Percentiles rank a stretch among this genome's conserved stretches.
Evolutionary conservation across 1,139 yeast species (phyloP).

Genomic region (Waltiozyma sp.): DNA sequence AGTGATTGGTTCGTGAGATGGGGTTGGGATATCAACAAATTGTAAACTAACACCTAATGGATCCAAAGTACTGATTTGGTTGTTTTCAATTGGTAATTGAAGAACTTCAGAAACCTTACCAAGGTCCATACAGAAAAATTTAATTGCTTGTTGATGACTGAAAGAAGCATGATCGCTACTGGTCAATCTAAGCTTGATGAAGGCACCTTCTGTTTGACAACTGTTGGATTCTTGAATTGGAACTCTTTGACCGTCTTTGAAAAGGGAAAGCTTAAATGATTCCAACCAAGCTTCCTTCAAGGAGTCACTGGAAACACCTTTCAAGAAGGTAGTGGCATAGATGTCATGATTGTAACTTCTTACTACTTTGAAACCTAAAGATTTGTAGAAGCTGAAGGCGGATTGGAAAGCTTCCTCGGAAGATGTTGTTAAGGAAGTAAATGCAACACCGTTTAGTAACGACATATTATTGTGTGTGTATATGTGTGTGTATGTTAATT

Average conservation of each 20-base stretch:
- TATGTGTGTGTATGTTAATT: neutral
- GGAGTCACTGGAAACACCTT: slow-evolving; percentile 56
- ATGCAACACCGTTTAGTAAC: slow-evolving; percentile 27
- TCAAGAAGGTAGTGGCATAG: slow-evolving; percentile 26
- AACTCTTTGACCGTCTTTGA: slow-evolving; percentile 33
- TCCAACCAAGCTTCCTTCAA: slow-evolving; percentile 63
- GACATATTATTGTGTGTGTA: slow-evolving; percentile 8
- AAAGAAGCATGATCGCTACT: slow-evolving; percentile 23
- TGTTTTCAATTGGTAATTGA: slow-evolving; percentile 5
- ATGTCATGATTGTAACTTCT: slow-evolving; percentile 44
- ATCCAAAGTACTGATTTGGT: slow-evolving; percentile 30
- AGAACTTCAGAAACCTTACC: slow-evolving; percentile 28
- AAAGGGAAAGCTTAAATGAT: slow-evolving; percentile 50
- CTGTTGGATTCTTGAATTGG: slow-evolving; percentile 48
- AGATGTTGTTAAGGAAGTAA: slow-evolving; percentile 50
- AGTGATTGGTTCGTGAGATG: slow-evolving; percentile 24
- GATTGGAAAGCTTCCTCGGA: slow-evolving; percentile 34
- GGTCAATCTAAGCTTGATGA: slow-evolving; percentile 49
- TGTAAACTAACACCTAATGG: slow-evolving; percentile 46
- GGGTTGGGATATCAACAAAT: slow-evolving; percentile 29
- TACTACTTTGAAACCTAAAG: slow-evolving; percentile 47
- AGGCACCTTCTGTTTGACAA: slow-evolving; percentile 41
- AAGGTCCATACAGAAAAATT: slow-evolving; percentile 43
- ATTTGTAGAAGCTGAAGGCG: slow-evolving; percentile 41
- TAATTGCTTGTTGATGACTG: slow-evolving; percentile 22